Percentiles rank a stretch among this genome's conserved stretches.
Evolutionary conservation across 441 rosid genomes (phyloP).

Genomic region (California macrophylla): DNA sequence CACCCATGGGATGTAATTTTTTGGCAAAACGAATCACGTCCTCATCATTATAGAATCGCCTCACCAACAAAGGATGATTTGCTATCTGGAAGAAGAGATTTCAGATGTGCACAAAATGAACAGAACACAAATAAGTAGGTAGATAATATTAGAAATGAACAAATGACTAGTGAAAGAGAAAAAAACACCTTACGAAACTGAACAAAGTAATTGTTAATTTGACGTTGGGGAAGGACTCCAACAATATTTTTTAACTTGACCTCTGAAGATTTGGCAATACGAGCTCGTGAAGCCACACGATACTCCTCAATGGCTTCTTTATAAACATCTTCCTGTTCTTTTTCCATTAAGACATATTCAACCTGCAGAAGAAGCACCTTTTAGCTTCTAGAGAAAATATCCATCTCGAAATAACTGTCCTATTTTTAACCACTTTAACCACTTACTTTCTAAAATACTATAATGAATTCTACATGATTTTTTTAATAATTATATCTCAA

Average conservation of each 20-base stretch:
- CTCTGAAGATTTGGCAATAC: conserved; percentile 47
- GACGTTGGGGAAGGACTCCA: conserved; percentile 66
- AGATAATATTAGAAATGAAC: neutral
- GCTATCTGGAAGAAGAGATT: conserved; percentile 51
- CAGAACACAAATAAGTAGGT: conserved; percentile 8
- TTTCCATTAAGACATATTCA: conserved; percentile 75
- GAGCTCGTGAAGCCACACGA: conserved; percentile 66
- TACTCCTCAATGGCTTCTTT: conserved; percentile 87
- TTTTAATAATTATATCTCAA: neutral
- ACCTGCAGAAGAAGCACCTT: conserved; percentile 47
- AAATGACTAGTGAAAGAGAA: neutral
- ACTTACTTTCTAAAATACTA: neutral
- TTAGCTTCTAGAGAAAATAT: conserved; percentile 15
- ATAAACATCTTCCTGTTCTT: conserved; percentile 66
- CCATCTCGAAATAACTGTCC: neutral
- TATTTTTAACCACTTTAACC: neutral
- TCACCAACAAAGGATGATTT: conserved; percentile 85
- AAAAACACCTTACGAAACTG: conserved; percentile 79
- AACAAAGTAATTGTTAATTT: conserved; percentile 80
- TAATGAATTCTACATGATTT: neutral
- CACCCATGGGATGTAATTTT: conserved; percentile 73
- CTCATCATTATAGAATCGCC: conserved; percentile 73
- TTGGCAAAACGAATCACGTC: conserved; percentile 64
- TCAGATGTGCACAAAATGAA: neutral
- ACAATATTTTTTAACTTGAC: conserved; percentile 32